Base-by-base conservation (phyloP, 2,329 filamentous ascomycete genomes). In the Xylaria sp. region DNA sequence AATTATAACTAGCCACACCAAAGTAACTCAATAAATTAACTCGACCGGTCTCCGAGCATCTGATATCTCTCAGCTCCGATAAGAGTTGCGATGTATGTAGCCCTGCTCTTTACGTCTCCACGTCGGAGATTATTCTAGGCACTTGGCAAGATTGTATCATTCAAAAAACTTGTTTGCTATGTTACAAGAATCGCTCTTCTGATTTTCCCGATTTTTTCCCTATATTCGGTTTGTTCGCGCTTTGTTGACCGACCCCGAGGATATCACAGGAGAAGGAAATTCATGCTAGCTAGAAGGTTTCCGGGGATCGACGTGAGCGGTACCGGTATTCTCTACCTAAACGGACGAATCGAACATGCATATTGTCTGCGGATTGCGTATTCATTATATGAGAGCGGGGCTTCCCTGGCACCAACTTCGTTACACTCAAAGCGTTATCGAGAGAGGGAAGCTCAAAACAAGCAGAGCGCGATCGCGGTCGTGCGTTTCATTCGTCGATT, bases 1-100 rank as follows among this genome's bases (percentile, higher is more conserved):
- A 36, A 17, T 42, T 5, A 56, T 51, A 12, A 36, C 17, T 4
- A 42, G 53, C 21, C 53, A 54, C 39, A 39, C 36, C 47, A 36
- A 34, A 45, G 39, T 12, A 5, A 27, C 21, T 17, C 19, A 9
- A 39, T 62, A 63, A 6, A 63, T 67, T 67, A 67, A 60, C 47
- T 32, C 19, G 24, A 27, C 11, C n/a, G 30, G n/a, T 47, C 8
- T 48, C 64, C 59, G 36, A 30, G 14, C 4, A 39, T 30, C 19
- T 19, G 36, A 39, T 21, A 24, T 42, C 3, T 59, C 39, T n/a
- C 19, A 12, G 55, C 55, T 36, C 39, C 24, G 61, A 51, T 12
- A 36, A 36, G 17, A 21, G 19, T 21, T 27, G 24, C 39, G 1
- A 59, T 32, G 24, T 24, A 53, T 61, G 6, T 14, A 27, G 5